Base-by-base conservation (phyloP, 2,329 filamentous ascomycete genomes). In the Pestalotiopsis sp. region DNA sequence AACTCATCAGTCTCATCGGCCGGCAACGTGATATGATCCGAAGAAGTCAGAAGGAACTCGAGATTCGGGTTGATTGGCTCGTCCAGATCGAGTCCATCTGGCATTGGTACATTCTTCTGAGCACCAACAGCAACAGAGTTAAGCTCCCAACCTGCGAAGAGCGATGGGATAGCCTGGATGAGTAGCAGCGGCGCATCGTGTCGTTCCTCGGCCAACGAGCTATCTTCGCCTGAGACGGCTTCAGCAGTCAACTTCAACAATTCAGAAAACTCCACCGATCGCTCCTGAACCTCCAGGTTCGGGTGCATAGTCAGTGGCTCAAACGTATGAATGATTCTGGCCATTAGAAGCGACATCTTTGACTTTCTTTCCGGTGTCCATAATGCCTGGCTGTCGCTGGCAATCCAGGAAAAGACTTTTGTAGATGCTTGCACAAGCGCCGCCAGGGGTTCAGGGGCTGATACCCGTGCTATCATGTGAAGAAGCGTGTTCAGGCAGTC, bases 221-320 rank as follows among this genome's bases (percentile, higher is more conserved):
- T 82, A 12, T 88, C 85, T 70, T 95, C 92, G 1, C 86, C 90
- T 9, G 90, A 87, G 3, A 89, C 89, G 14, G 95, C 94, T 81
- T 99, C 96, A 1, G 91, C 90, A 2, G 93, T 94, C 59, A 99
- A 85, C 69, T 94, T 94, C 75, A 98, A 89, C 13, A 98, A 85
- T 78, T 99, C 96, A 0, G 94, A 87, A 74, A 97, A 97, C 77
- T 98, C 95, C 1, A 98, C 95, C 3, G 95, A 92, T 68, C 96
- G 90, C 79, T 98, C 96, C 80, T 99, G 96, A 3, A 99, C 94
- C 78, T 99, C 96, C 1, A 99, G 85, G 74, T 91, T 93, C 0
- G 95, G 95, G 78, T 98, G 94, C 56, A 91, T 85, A 0, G 91
- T 90, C 17, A 98, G 81, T 0, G 91, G 89, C 75, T 98, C 95